These are phyloP conservation scores for Pleurotus sapidus DNA, from an alignment of 768 basidiomycete species.

Conservation along the genomic window DNA sequence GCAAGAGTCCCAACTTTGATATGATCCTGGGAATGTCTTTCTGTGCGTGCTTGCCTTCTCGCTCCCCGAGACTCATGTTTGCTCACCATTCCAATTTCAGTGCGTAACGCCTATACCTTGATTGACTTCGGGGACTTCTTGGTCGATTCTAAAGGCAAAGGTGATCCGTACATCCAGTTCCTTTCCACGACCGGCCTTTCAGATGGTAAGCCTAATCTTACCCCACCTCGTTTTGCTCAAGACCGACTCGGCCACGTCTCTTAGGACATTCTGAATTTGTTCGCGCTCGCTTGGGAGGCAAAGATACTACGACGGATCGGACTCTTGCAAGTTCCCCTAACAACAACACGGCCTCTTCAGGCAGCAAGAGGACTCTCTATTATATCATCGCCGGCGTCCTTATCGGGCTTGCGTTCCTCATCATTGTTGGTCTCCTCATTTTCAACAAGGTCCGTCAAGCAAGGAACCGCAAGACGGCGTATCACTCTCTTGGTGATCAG, in stretches of 20 bases:
- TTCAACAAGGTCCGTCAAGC: background rate
- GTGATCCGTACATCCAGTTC: slow-evolving; percentile 11
- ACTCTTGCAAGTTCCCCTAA: background rate
- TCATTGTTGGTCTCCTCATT: background rate
- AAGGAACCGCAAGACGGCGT: background rate
- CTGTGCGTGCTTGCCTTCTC: slow-evolving; percentile 3
- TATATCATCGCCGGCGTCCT: slow-evolving; percentile 4
- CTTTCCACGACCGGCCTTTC: slow-evolving; percentile 7
- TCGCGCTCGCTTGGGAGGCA: background rate
- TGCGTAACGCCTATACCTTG: slow-evolving; percentile 11
- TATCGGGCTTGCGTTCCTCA: background rate
- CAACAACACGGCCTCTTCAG: background rate
- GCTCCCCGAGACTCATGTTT: background rate
- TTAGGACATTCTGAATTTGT: slow-evolving; percentile 4
- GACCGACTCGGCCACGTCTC: background rate
- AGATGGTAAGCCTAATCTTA: background rate
- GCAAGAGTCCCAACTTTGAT: slow-evolving; percentile 25
- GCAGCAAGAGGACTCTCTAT: background rate
- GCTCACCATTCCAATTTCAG: slow-evolving; percentile 2
- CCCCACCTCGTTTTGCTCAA: background rate
- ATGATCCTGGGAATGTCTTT: slow-evolving; percentile 12
- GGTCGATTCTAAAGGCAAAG: slow-evolving; percentile 6
- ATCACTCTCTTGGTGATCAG: background rate
- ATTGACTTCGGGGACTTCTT: slow-evolving; percentile 14
- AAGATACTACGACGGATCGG: slow-evolving; percentile 1